phyloP scores from a whole-genome alignment of 108 stramenopile genomes.

The Fragilariopsis cylindrus region DNA sequence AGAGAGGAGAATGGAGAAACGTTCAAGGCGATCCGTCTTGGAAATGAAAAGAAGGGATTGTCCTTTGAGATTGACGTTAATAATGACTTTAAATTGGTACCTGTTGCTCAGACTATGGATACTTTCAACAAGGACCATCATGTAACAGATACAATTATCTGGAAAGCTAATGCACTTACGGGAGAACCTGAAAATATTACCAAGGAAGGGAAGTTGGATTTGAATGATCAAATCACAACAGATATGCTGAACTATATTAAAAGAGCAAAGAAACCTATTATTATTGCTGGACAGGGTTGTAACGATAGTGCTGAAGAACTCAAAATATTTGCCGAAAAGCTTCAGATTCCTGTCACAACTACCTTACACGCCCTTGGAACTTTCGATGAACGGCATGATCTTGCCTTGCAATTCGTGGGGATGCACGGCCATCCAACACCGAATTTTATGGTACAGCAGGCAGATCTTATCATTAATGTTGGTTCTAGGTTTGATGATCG shows the following conservation, averaged over 20 bases:
- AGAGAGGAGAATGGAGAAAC: slow-evolving; percentile 38
- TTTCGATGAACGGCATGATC: slow-evolving; percentile 83
- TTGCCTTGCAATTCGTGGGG: slow-evolving; percentile 89
- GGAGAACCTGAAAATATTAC: slow-evolving; percentile 34
- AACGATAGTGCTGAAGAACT: slow-evolving; percentile 81
- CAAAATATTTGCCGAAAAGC: slow-evolving; percentile 79
- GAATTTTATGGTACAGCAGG: slow-evolving; percentile 89
- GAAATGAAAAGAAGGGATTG: slow-evolving; percentile 58
- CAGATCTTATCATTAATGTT: slow-evolving; percentile 84
- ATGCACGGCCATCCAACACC: slow-evolving; percentile 93
- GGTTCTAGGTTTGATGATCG: slow-evolving; percentile 93
- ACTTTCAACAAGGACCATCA: slow-evolving; percentile 74
- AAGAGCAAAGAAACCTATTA: slow-evolving; percentile 84
- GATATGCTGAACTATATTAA: slow-evolving; percentile 76
- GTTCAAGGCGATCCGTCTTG: slow-evolving; percentile 72
- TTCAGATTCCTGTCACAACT: slow-evolving; percentile 89
- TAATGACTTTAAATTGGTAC: slow-evolving; percentile 37
- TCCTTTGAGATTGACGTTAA: slow-evolving; percentile 62
- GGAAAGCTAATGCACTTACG: slow-evolving; percentile 38
- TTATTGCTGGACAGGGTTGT: slow-evolving; percentile 89
- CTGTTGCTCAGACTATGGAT: slow-evolving; percentile 37
- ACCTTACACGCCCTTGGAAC: slow-evolving; percentile 85
- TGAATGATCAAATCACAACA: slow-evolving; percentile 44
- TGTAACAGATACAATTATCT: slow-evolving; percentile 62
- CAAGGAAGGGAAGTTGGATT: slow-evolving; percentile 43